phyloP scores from a whole-genome alignment of 169 alveolate genomes.

The Cryptosporidium ryanae region DNA sequence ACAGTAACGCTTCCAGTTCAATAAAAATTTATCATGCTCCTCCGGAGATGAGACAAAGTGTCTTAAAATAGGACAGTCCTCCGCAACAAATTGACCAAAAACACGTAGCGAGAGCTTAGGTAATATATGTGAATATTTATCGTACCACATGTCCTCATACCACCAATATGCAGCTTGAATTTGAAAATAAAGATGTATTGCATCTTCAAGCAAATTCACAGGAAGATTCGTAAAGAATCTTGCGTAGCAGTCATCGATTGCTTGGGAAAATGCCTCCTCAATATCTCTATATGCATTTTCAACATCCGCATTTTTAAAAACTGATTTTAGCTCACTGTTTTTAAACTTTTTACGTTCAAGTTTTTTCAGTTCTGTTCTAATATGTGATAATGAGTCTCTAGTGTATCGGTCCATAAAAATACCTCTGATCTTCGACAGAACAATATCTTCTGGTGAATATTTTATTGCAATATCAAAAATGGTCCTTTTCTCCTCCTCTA shows the following conservation, averaged over 20 bases:
- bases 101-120: conserved; percentile 82
- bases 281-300: conserved; percentile 68
- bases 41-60: conserved; percentile 80
- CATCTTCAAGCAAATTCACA: conserved; percentile 87
- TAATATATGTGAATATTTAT: conserved; percentile 82
- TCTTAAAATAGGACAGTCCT: conserved; percentile 84
- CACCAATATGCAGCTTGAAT: conserved; percentile 93
- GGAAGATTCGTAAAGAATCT: conserved; percentile 90
- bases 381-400: conserved; percentile 26
- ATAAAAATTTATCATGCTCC: conserved; percentile 81
- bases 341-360: background rate
- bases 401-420: conserved; percentile 56
- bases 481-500: conserved; percentile 25
- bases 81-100: conserved; percentile 85
- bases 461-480: conserved; percentile 64
- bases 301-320: conserved; percentile 17
- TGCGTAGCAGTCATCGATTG: conserved; percentile 87
- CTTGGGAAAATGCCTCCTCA: conserved; percentile 65
- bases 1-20: conserved; percentile 85
- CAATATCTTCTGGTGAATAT: conserved; percentile 66
- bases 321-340: background rate
- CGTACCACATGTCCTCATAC: conserved; percentile 91
- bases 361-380: background rate
- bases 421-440: conserved; percentile 60
- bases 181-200: conserved; percentile 88